Conservation (phyloP, 805 yeast species). For the Cyberlindnera amylophila region DNA sequence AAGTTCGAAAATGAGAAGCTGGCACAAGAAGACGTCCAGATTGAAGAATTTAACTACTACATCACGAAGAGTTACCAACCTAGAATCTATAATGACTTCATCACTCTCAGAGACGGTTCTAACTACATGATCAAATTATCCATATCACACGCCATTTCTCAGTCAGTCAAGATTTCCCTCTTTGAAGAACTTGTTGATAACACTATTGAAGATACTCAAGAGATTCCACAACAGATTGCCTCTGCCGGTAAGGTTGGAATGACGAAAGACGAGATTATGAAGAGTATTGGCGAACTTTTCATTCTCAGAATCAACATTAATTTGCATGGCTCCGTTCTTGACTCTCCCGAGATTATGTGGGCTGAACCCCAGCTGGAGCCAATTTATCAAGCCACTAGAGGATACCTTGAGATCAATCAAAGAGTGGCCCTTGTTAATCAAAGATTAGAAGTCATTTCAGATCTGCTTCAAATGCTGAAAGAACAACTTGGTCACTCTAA, state of each 20-base stretch:
- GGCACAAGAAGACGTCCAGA: slow-evolving; percentile 86
- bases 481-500: slow-evolving; percentile 96
- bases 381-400: slow-evolving; percentile 94
- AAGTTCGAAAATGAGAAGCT: slow-evolving; percentile 88
- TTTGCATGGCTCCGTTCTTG: slow-evolving; percentile 83
- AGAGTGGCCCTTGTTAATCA: slow-evolving; percentile 87
- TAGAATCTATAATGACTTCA: slow-evolving; percentile 90
- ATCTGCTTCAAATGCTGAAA: slow-evolving; percentile 90
- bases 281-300: slow-evolving; percentile 92
- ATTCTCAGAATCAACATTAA: slow-evolving; percentile 80
- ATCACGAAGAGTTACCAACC: slow-evolving; percentile 94
- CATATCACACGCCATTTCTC: slow-evolving; percentile 93
- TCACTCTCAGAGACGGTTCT: slow-evolving; percentile 81
- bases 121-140: slow-evolving; percentile 91
- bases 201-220: slow-evolving; percentile 96
- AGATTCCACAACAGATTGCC: slow-evolving; percentile 94
- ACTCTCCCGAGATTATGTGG: slow-evolving; percentile 98
- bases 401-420: slow-evolving; percentile 92
- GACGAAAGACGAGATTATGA: slow-evolving; percentile 94
- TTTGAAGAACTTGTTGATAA: slow-evolving; percentile 96
- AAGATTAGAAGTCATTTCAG: slow-evolving; percentile 89
- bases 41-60: slow-evolving; percentile 93
- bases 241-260: slow-evolving; percentile 90
- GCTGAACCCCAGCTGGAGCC: slow-evolving; percentile 98
- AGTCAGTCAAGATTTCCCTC: slow-evolving; percentile 89